Percentiles rank a stretch among this genome's conserved stretches.
phyloP scores from a whole-genome alignment of 257 asterid species.

The Gentiana straminea region DNA sequence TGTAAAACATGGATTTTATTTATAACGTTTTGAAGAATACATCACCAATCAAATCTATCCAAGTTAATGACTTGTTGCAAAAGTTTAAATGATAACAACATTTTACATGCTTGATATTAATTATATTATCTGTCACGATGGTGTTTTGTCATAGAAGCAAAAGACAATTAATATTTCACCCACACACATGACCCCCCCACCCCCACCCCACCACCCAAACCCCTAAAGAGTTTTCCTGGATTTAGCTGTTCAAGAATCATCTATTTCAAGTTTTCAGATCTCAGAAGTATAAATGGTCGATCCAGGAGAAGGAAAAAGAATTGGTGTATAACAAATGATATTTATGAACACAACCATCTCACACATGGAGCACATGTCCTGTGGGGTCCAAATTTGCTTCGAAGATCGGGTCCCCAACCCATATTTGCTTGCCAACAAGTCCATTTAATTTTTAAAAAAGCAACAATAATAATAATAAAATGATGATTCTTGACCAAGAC shows the following conservation, averaged over 20 bases:
- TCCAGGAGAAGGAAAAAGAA: too few species aligned
- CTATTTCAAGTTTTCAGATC: too few species aligned
- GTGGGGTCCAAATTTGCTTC: slow-evolving; percentile 3
- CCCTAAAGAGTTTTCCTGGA: too few species aligned
- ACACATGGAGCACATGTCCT: slow-evolving; percentile 13
- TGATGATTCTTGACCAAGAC: too few species aligned
- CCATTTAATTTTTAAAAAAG: neutral
- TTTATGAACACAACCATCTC: neutral
- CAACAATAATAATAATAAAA: too few species aligned
- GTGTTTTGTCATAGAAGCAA: slow-evolving; percentile 23
- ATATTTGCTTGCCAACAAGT: neutral
- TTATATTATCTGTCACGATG: slow-evolving; percentile 4
- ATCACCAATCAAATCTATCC: too few species aligned
- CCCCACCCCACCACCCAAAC: neutral
- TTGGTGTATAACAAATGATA: too few species aligned
- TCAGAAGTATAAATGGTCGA: too few species aligned
- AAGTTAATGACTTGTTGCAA: too few species aligned
- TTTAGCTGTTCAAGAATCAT: neutral
- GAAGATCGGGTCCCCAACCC: neutral
- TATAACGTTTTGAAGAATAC: too few species aligned
- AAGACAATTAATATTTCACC: slow-evolving; percentile 21
- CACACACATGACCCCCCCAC: slow-evolving; percentile 21
- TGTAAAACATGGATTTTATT: too few species aligned
- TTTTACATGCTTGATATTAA: slow-evolving; percentile 8
- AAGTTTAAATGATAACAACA: neutral